Evolutionary conservation across 2,329 filamentous ascomycete species (phyloP), one percentile per base, ranked within the genome.

Genomic region (Intubia oerlemansii): DNA sequence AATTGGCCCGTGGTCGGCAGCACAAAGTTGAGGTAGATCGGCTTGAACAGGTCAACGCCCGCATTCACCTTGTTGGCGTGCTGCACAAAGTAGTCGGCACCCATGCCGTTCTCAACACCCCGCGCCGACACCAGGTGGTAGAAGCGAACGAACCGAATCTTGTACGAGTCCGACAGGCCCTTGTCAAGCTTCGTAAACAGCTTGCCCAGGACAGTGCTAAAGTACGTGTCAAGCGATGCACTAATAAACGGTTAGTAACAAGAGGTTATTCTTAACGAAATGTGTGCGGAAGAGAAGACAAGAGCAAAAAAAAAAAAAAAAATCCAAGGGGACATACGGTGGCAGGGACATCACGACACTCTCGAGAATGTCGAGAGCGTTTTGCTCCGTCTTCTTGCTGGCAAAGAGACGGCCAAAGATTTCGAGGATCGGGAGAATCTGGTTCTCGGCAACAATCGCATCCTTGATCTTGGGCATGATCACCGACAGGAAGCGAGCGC

Each of bases 321-420:
- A n/a, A n/a, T n/a, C n/a, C n/a, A n/a, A n/a, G n/a, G n/a, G n/a
- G n/a, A 59, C 75, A 49, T 61, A 78, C 59, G 66, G 61, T 28
- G 80, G 67, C 42, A 92, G 75, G 7, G 68, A 66, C 27, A 66
- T 61, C 35, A 91, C 58, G 28, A 91, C 59, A 4, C 74, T 64
- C 45, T 98, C 88, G 34, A 98, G 59, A 26, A 98, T 62, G 44
- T 98, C 88, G 43, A 95, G 92, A 1, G 74, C 80, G 43, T 84
- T 73, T 13, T 67, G 59, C 46, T 98, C 88, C 27, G 84, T 84
- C 35, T 75, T 72, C 52, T 88, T 92, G 39, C 66, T 71, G 4
- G 65, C 62, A 24, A 93, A 59, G 9, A 98, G 64, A 43, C 80
- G 84, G 48, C 95, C 85, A 60, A 95, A 98, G 37, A 98, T 88